Base-by-base conservation (phyloP, 2,329 filamentous ascomycete species). In the Microthyrium microscopicum region DNA sequence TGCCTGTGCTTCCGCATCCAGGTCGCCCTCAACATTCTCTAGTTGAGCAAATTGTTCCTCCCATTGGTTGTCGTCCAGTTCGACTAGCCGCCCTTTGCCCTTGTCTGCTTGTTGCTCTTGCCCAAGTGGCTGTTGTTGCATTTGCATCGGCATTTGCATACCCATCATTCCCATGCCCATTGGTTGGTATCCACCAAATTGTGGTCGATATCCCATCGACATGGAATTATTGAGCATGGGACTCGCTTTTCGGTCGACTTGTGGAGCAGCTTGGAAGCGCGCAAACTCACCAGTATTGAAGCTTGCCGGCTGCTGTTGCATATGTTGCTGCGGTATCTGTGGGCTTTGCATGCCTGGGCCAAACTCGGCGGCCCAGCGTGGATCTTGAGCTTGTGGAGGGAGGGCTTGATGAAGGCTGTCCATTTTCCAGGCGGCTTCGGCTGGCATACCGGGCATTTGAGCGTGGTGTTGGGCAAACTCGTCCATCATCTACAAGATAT, bases 31-130 rank as follows among this genome's bases (percentile, higher is more conserved):
- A 39, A 74, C 64, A 41, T 77, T 60, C 52, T 87, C 82, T 51
- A 94, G 75, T 55, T 89, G 73, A 37, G 83, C 80, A 54, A 98
- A 98, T 54, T 95, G 84, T 46, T 84, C 82, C 57, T 95, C 87
- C 89, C 89, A 95, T 50, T 92, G 78, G 48, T 77, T 55, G 46
- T 98, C 87, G 51, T 94, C 83, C 17, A 95, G 69, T 59, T 95
- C 89, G 9, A 95, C 77, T 59, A 95, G 70, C 22, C 69, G 61
- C 5, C 62, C 72, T 56, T 91, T 92, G 25, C 80, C 85, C 53
- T 95, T 95, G 38, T 79, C 81, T 54, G 84, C 55, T 27, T 36
- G 26, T 11, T 41, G 32, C 7, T 43, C 4, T 42, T 33, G 61
- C 58, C 41, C 31, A 30, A 18, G 24, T 30, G 17, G 22, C 24